A percentile compares a stretch with the other conserved stretches of the same genome.
These are phyloP conservation scores for Phytophthora pistaciae DNA, from an alignment of 352 stramenopile species.

Conservation along the genomic window DNA sequence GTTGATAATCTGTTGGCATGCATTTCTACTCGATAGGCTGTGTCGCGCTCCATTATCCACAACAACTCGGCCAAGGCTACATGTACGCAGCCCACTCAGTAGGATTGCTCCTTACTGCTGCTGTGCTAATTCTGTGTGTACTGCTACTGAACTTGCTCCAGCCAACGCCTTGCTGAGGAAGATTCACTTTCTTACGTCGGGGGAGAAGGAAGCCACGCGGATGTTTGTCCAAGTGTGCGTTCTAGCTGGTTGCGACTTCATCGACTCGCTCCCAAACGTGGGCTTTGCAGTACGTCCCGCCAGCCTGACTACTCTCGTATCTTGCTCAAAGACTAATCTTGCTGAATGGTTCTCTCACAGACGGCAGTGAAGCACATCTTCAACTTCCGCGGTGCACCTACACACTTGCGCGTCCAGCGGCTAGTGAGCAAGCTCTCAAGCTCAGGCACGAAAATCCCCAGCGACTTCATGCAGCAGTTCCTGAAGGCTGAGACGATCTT, in stretches of 20 bases:
- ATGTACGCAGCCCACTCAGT: conserved; percentile 27
- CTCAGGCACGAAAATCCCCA: conserved; percentile 52
- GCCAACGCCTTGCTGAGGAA: conserved; percentile 72
- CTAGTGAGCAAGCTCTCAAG: conserved; percentile 71
- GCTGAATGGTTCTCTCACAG: conserved; percentile 30
- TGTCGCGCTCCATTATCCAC: conserved; percentile 68
- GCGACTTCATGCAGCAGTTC: conserved; percentile 64
- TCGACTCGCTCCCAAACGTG: conserved; percentile 82
- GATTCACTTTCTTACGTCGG: conserved; percentile 63
- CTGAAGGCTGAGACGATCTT: conserved; percentile 78
- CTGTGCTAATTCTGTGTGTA: background rate
- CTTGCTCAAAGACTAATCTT: background rate
- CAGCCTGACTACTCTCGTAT: background rate
- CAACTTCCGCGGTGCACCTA: conserved; percentile 69
- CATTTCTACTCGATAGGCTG: conserved; percentile 33
- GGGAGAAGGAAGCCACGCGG: conserved; percentile 63
- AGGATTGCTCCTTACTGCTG: background rate
- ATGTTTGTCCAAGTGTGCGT: conserved; percentile 88
- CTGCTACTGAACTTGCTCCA: conserved; percentile 14
- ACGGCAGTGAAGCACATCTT: conserved; percentile 82
- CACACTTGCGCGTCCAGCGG: conserved; percentile 64
- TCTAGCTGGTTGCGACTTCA: conserved; percentile 78
- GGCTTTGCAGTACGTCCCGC: conserved; percentile 64
- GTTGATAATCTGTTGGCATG: background rate
- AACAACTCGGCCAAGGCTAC: conserved; percentile 42